These are phyloP conservation scores for Wickerhamiella galacta DNA, from an alignment of 805 yeast species.

Conservation along the genomic window DNA sequence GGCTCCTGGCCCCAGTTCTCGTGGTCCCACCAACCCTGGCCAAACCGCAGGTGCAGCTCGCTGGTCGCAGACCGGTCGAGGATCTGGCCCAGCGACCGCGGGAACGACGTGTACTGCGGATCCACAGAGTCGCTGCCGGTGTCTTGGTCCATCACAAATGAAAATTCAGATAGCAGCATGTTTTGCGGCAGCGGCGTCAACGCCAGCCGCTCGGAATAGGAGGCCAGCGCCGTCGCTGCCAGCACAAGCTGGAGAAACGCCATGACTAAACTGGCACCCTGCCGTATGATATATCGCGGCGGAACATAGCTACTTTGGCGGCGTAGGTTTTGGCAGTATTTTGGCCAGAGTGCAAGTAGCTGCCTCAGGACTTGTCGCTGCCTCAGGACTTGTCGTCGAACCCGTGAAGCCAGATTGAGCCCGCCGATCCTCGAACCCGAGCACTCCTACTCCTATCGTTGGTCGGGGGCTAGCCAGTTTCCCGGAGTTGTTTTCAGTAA, in stretches of 20 bases:
- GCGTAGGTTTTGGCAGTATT: too few species aligned
- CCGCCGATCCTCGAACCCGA: too few species aligned
- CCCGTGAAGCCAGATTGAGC: too few species aligned
- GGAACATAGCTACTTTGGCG: too few species aligned
- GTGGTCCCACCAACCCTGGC: conserved; percentile 92
- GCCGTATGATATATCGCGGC: background rate
- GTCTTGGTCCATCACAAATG: conserved; percentile 27
- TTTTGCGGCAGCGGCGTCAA: conserved; percentile 62
- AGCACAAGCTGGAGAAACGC: background rate
- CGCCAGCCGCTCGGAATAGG: conserved; percentile 42
- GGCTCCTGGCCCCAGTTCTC: conserved; percentile 78
- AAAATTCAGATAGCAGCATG: conserved; percentile 51
- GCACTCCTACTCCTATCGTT: too few species aligned
- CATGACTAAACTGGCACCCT: background rate
- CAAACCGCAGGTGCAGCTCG: conserved; percentile 69
- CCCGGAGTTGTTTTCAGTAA: too few species aligned
- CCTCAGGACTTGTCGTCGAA: too few species aligned
- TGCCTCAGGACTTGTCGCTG: too few species aligned
- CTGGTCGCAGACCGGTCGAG: conserved; percentile 47
- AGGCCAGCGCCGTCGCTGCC: conserved; percentile 16
- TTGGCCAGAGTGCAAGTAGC: too few species aligned
- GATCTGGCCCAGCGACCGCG: conserved; percentile 66
- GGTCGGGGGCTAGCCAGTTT: too few species aligned
- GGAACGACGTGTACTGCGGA: conserved; percentile 33
- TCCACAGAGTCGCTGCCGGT: background rate